phyloP scores from a whole-genome alignment of 2,329 filamentous ascomycete genomes.

The Phialemonium atrogriseum region DNA sequence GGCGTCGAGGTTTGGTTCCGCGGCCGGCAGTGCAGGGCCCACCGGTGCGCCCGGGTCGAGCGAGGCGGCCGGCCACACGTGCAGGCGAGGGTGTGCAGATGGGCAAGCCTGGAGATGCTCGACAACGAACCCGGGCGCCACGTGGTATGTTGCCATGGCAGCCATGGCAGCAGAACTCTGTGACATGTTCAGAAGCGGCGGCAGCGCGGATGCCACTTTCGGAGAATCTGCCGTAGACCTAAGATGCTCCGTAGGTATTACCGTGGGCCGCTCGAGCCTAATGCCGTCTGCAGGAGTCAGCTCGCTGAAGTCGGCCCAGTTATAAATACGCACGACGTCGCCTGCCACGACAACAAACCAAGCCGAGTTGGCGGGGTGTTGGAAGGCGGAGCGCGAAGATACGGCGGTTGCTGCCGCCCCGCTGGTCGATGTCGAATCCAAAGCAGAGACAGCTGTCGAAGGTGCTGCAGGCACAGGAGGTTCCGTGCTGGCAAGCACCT shows the following conservation, averaged over 20 bases:
- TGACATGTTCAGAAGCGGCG: too few species aligned
- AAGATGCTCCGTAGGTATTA: too few species aligned
- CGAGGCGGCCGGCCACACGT: slow-evolving; percentile 5
- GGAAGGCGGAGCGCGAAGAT: slow-evolving; percentile 2
- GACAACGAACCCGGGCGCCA: slow-evolving; percentile 5
- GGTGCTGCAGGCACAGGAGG: too few species aligned
- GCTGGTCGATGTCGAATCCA: too few species aligned
- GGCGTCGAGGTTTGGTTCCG: slow-evolving; percentile 6
- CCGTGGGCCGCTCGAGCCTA: not conserved
- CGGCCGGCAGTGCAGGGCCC: slow-evolving; percentile 2
- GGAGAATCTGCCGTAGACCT: too few species aligned
- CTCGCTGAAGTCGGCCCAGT: slow-evolving; percentile 9
- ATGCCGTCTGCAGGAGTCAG: slow-evolving; percentile 6
- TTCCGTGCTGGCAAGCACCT: too few species aligned
- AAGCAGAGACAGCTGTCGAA: too few species aligned
- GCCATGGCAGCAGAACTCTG: too few species aligned
- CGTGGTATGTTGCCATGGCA: slow-evolving; percentile 3
- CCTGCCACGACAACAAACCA: slow-evolving; percentile 6
- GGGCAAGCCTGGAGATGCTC: slow-evolving; percentile 2
- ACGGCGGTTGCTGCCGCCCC: not conserved
- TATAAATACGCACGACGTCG: slow-evolving; percentile 5
- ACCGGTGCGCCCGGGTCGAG: slow-evolving; percentile 5
- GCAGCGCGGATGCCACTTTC: too few species aligned
- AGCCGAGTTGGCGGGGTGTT: slow-evolving; percentile 7
- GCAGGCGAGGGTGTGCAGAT: not conserved